Evolutionary conservation across 2,329 filamentous ascomycete genomes (phyloP).

Genomic region (Raffaelea arxii): DNA sequence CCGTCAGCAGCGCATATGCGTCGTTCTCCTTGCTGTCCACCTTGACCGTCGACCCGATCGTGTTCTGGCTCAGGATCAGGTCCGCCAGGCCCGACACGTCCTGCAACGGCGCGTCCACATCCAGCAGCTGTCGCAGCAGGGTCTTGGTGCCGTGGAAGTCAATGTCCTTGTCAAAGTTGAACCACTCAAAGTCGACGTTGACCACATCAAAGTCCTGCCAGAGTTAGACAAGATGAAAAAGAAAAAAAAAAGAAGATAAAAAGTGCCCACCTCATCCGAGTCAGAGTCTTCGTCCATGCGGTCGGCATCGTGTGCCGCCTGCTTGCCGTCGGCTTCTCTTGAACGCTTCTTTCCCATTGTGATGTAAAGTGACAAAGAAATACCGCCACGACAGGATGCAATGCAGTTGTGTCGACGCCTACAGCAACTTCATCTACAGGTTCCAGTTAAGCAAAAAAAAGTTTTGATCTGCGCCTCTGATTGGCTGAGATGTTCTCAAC

Average conservation of each 20-base stretch:
- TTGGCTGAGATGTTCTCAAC: too few relatives aligned
- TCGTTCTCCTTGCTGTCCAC: slow-evolving; percentile 91
- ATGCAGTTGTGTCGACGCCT: too few relatives aligned
- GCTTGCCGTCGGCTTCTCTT: slow-evolving; percentile 23
- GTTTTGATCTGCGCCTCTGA: too few relatives aligned
- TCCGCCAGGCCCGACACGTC: slow-evolving; percentile 81
- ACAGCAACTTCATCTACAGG: too few relatives aligned
- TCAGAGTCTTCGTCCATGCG: slow-evolving; percentile 39
- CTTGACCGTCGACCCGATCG: slow-evolving; percentile 90
- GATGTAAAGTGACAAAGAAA: too few relatives aligned
- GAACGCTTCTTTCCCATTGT: slow-evolving; percentile 26
- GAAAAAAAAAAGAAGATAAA: neutral
- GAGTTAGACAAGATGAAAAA: slow-evolving; percentile 1
- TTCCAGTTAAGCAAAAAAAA: too few relatives aligned
- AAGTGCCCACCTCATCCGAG: slow-evolving; percentile 30
- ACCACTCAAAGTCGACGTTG: slow-evolving; percentile 97
- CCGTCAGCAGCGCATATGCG: slow-evolving; percentile 85
- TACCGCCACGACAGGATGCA: too few relatives aligned
- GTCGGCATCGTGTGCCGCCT: slow-evolving; percentile 15
- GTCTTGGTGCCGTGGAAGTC: slow-evolving; percentile 95
- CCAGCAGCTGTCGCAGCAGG: slow-evolving; percentile 83
- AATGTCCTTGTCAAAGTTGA: slow-evolving; percentile 79
- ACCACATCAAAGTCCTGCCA: slow-evolving; percentile 77
- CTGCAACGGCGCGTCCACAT: slow-evolving; percentile 76
- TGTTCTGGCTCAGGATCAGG: slow-evolving; percentile 71